Conservation (phyloP, 2,329 filamentous ascomycete species). For the Cytospora paraplurivora region DNA sequence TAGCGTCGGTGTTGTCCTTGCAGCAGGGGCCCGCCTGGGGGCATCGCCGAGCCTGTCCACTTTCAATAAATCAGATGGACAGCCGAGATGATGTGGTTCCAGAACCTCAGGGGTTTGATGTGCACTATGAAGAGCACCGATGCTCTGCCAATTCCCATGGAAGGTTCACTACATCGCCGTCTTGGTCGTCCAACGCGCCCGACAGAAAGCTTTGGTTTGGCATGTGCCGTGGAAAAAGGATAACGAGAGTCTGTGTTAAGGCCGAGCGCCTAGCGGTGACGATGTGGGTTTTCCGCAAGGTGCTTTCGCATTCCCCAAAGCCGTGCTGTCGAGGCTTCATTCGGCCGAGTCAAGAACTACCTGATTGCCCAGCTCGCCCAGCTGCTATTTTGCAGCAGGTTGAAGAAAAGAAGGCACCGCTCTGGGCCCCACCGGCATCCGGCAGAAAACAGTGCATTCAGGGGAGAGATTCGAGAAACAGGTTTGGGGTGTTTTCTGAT, state of each 20-base stretch:
- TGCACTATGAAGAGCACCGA: slow-evolving; percentile 7
- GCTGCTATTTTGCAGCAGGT: neutral
- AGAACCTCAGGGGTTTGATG: slow-evolving; percentile 18
- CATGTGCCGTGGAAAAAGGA: neutral
- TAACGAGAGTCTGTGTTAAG: neutral
- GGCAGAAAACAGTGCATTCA: slow-evolving; percentile 19
- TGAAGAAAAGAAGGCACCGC: slow-evolving; percentile 8
- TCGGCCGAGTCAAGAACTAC: slow-evolving; percentile 21
- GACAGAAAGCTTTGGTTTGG: neutral
- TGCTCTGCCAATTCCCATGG: neutral
- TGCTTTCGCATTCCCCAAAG: slow-evolving; percentile 6
- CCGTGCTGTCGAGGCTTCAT: slow-evolving; percentile 3
- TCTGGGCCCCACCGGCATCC: slow-evolving; percentile 9
- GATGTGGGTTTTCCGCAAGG: slow-evolving; percentile 1
- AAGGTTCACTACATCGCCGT: neutral
- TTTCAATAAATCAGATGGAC: slow-evolving; percentile 28
- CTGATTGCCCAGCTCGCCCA: slow-evolving; percentile 1
- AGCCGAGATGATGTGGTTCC: slow-evolving; percentile 28
- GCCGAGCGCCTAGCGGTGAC: neutral
- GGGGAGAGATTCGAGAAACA: slow-evolving; percentile 19
- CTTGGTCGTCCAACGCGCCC: neutral
- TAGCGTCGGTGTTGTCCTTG: slow-evolving; percentile 27
- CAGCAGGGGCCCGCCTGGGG: slow-evolving; percentile 4
- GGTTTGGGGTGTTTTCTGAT: slow-evolving; percentile 23
- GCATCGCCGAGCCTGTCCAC: slow-evolving; percentile 25